Evolutionary conservation across 2,329 filamentous ascomycete species (phyloP).

Genomic region (Rugonectria rugulosa): DNA sequence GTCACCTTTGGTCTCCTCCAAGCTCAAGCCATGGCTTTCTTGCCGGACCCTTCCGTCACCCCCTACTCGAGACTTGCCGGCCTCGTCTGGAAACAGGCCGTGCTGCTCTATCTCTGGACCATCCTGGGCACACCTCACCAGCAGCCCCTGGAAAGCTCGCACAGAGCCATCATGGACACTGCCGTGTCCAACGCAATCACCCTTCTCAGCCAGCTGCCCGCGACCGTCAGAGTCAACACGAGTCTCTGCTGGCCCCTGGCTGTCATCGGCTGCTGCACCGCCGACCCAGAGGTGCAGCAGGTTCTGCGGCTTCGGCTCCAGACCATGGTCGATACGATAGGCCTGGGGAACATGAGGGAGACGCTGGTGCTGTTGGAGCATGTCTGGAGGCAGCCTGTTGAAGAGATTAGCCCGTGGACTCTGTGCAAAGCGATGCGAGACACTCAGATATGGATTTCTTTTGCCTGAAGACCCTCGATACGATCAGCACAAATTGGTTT

Average conservation of each 20-base stretch:
- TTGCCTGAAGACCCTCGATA: conserved; percentile 53
- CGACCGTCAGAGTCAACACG: conserved; percentile 47
- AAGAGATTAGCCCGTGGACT: conserved; percentile 50
- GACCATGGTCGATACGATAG: conserved; percentile 47
- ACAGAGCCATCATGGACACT: conserved; percentile 36
- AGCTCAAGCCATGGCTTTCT: conserved; percentile 50
- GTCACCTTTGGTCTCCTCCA: conserved; percentile 53
- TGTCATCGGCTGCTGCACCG: conserved; percentile 48
- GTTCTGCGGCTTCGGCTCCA: conserved; percentile 45
- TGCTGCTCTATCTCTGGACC: conserved; percentile 52
- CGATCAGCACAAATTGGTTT: too few relatives aligned
- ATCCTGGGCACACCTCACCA: conserved; percentile 43
- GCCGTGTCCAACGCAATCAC: conserved; percentile 43
- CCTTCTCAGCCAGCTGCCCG: conserved; percentile 43
- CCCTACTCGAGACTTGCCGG: conserved; percentile 50
- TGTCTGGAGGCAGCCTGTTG: conserved; percentile 48
- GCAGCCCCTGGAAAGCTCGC: conserved; percentile 26
- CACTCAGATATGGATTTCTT: conserved; percentile 57
- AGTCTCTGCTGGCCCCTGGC: conserved; percentile 50
- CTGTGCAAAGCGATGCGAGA: conserved; percentile 55
- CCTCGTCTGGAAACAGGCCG: conserved; percentile 53
- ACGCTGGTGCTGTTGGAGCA: conserved; percentile 51
- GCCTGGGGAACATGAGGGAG: conserved; percentile 54
- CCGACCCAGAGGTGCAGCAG: conserved; percentile 45
- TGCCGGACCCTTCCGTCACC: conserved; percentile 44